Conservation (phyloP, 257 asterid genomes). For the Fraxinus quadrangulata region DNA sequence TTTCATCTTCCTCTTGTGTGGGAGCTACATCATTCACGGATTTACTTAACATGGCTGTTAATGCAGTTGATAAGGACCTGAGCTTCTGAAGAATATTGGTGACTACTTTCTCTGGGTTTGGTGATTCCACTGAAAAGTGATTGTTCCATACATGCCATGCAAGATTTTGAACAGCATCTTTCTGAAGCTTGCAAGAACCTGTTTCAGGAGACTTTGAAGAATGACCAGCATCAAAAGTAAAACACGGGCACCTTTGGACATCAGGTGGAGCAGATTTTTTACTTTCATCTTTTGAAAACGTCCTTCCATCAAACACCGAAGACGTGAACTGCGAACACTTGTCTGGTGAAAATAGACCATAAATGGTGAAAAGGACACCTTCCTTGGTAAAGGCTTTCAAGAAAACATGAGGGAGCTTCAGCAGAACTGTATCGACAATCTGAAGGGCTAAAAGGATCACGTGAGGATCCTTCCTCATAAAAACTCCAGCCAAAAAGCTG, state of each 20-base stretch:
- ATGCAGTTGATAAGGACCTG: slow-evolving; percentile 51
- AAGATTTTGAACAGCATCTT: slow-evolving; percentile 58
- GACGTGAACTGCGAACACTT: slow-evolving; percentile 46
- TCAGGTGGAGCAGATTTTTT: not conserved
- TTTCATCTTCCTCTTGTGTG: slow-evolving; percentile 56
- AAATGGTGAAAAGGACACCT: slow-evolving; percentile 79
- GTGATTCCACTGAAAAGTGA: slow-evolving; percentile 60
- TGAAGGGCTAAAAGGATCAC: slow-evolving; percentile 72
- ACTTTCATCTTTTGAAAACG: slow-evolving; percentile 25
- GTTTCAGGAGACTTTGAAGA: slow-evolving; percentile 23
- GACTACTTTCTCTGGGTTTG: slow-evolving; percentile 69
- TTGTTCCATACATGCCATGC: slow-evolving; percentile 67
- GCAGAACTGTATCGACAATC: slow-evolving; percentile 68
- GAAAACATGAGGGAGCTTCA: slow-evolving; percentile 69
- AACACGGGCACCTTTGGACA: not conserved
- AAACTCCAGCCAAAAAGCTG: slow-evolving; percentile 97
- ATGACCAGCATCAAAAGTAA: not conserved
- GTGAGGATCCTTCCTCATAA: slow-evolving; percentile 82
- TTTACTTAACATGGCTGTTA: slow-evolving; percentile 45
- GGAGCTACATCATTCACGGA: slow-evolving; percentile 38
- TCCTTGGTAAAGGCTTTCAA: slow-evolving; percentile 78
- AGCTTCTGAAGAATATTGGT: slow-evolving; percentile 75
- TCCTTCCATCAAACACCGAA: slow-evolving; percentile 52
- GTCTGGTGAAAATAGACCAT: slow-evolving; percentile 62
- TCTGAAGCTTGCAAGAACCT: slow-evolving; percentile 67